phyloP scores from a whole-genome alignment of 116 monocot genomes.

The Trichopus zeylanicus region DNA sequence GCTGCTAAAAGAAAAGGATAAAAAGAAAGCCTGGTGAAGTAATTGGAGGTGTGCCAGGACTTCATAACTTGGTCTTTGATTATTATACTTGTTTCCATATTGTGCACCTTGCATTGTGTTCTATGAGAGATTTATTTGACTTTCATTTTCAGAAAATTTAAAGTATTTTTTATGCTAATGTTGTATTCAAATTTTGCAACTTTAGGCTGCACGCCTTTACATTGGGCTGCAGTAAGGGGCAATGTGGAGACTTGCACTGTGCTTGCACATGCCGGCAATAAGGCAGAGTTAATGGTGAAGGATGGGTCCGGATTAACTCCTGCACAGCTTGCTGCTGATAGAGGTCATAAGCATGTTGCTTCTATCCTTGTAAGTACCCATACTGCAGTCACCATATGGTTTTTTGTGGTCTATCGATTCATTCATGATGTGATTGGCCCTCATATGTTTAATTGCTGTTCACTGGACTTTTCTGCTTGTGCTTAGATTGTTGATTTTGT shows the following conservation, averaged over 20 bases:
- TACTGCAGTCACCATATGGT: constrained; percentile 22
- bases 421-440: no score
- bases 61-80: no score
- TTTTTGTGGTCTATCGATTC: background rate
- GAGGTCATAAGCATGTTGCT: constrained; percentile 61
- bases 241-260: constrained; percentile 65
- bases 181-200: background rate
- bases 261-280: constrained; percentile 68
- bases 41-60: no score
- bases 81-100: no score
- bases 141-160: background rate
- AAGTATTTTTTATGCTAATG: background rate
- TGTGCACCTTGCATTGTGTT: background rate
- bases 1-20: no score
- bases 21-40: no score
- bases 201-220: constrained; percentile 80
- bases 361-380: constrained; percentile 62
- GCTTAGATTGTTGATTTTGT: background rate
- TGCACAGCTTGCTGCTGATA: constrained; percentile 67
- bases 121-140: no score
- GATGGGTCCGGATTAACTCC: constrained; percentile 79
- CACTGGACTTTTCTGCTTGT: background rate
- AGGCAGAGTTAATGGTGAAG: constrained; percentile 55
- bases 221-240: constrained; percentile 81
- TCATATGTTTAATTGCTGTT: background rate